Base-by-base conservation (phyloP, 352 stramenopile genomes). In the Phytophthora citrophthora region DNA sequence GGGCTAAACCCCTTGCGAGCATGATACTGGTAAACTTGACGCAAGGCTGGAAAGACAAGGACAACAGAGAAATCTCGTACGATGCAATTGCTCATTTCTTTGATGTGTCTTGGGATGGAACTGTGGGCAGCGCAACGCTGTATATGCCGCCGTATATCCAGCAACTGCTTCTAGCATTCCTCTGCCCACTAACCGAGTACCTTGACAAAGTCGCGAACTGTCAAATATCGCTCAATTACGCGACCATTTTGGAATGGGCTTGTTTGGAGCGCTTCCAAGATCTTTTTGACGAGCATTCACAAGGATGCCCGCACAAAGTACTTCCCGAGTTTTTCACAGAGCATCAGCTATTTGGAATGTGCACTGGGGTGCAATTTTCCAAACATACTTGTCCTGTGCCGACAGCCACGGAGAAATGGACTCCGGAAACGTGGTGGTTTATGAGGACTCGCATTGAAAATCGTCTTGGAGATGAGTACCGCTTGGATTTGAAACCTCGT, bases 91-190 rank as follows among this genome's bases (percentile, higher is more conserved):
- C 44, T 13, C 13, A 39, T 26, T 39, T 5, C 4, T 36, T 56
- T 39, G 49, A 34, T 39, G 27, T 56, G 26, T 20, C 10, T 34
- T 56, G 49, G 49, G 49, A 47, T 2, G 49, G 20, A n/a, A 39
- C 23, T 15, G 13, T 47, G 11, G 27, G 38, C 12, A 36, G 38
- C 20, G 32, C 49, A 23, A 32, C 15, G 34, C 4, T 56, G 36
- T 47, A 38, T 5, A 47, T 56, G 49, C 18, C 49, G 49, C 10
- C 49, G 15, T 29, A 38, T 38, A 38, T 56, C 20, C 20, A 47
- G 13, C 7, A 16, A 5, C 13, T 24, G 34, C 9, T 46, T 36
- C 26, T 56, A 24, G 23, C 12, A 12, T 43, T 16, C 7, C 4
- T 38, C 23, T 38, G 18, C 23, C 10, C 23, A 26, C n/a, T 51